These are phyloP conservation scores for Lactifluus pinguis DNA, from an alignment of 768 basidiomycete genomes.

Conservation along the genomic window DNA sequence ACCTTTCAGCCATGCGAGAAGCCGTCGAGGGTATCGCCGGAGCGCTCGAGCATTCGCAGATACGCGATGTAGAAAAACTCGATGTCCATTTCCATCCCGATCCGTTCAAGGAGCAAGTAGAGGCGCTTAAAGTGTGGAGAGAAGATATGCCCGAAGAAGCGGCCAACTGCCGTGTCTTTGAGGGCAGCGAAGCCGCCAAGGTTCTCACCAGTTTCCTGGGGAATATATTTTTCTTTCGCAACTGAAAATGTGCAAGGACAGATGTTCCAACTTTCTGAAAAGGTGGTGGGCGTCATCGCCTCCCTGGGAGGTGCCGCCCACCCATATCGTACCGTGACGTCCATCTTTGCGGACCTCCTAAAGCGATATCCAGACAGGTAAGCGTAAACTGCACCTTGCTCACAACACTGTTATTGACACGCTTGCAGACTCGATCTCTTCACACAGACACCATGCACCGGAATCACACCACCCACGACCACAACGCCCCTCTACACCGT, in stretches of 20 bases:
- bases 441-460: slow-evolving; percentile 54
- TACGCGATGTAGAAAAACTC: slow-evolving; percentile 46
- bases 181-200: slow-evolving; percentile 28
- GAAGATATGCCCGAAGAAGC: slow-evolving; percentile 45
- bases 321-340: slow-evolving; percentile 61
- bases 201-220: slow-evolving; percentile 20
- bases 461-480: slow-evolving; percentile 30
- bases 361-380: slow-evolving; percentile 41
- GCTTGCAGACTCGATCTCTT: slow-evolving; percentile 45
- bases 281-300: slow-evolving; percentile 41
- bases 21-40: slow-evolving; percentile 49
- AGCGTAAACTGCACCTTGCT: slow-evolving; percentile 13
- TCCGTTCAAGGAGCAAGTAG: slow-evolving; percentile 36
- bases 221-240: too few species aligned
- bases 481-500: slow-evolving; percentile 38
- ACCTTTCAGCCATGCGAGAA: slow-evolving; percentile 39
- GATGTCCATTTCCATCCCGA: slow-evolving; percentile 44
- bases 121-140: slow-evolving; percentile 36
- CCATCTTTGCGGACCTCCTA: slow-evolving; percentile 45
- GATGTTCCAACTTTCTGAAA: slow-evolving; percentile 41
- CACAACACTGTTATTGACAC: too few species aligned
- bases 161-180: slow-evolving; percentile 22
- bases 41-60: slow-evolving; percentile 44
- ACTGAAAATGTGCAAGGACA: slow-evolving; percentile 20
- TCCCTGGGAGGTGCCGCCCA: slow-evolving; percentile 55